Evolutionary conservation across 108 stramenopile species (phyloP), one percentile per base, ranked within the genome.

Genomic region (Pseudonitzschia pungens): DNA sequence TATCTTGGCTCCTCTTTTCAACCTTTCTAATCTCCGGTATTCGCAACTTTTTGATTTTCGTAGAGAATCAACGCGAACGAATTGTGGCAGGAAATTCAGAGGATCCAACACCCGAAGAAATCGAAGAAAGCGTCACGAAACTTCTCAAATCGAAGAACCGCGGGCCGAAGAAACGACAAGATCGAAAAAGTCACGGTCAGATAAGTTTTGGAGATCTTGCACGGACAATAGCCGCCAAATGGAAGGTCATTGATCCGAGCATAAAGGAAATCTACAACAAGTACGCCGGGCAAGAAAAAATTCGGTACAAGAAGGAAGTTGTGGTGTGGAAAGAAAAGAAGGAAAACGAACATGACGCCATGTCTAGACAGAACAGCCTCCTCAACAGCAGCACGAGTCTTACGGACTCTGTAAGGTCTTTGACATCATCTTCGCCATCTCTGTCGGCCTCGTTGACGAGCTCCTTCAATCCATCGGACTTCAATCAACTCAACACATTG

Each of bases 151-250:
- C 67, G 3, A 52, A 50, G 31, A 41, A 21, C 4, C 43, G 66
- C 16, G 45, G 45, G 10, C 45, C 66, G 7, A 57, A 53, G 16
- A 55, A 24, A 22, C 44, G 69, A 69, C 55, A 48, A 40, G 69
- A 33, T 66, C 72, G 41, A 70, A 70, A 40, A 68, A 78, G 71
- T 57, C 77, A 42, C 55, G 62, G 51, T 12, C 68, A 72, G 15
- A 78, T 92, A 32, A 77, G 79, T 9, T 92, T 89, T 76, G 87
- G 80, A 5, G 82, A 80, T 45, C 59, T 93, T 16, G 89, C 89
- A 8, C 80, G 87, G 59, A 77, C 77, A 2, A 86, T 90, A 31
- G 83, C 81, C 8, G 80, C 70, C 50, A 79, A 81, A n/a, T 93
- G 92, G 92, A 85, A 87, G 69, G 54, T 53, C 4, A 63, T 90